Base-by-base conservation (phyloP, 257 asterid genomes). In the Solanum rostratum region DNA sequence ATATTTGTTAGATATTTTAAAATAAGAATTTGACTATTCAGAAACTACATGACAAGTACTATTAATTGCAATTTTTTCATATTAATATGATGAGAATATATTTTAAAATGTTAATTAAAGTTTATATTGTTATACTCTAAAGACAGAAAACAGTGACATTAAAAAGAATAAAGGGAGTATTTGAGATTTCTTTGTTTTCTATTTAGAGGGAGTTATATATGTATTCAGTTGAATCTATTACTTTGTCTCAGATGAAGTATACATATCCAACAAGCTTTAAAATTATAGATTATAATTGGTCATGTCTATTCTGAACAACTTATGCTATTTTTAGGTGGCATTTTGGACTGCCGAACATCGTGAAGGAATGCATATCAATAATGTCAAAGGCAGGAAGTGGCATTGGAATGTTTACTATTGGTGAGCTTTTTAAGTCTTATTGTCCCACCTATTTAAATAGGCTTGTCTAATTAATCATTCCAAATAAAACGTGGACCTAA, bases 311-410 rank as follows among this genome's bases (percentile, higher is more conserved):
- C 5, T 1, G 0, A 2, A 20, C 6, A 43, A 73, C 7, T 43
- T 19, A 43, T 16, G 10, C 8, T 30, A 29, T 53, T 33, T 82
- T 71, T 39, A 94, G 99, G 91, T 95, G 97, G 97, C 66, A 91
- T 84, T 68, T 94, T 14, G 84, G 86, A 43, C 88, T 94, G 96
- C 97, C 97, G 0, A 63, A 83, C 85, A 88, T 93, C 49, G 83
- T 92, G 78, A 91, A 92, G 74, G 98, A 95, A 49, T 94, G 95
- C 13, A 89, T 94, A 43, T 41, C 88, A 81, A 91, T 95, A 37
- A 91, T 95, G 96, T 91, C 96, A 49, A 95, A 81, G 83, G 98
- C 93, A 10, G 98, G 98, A 39, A 87, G 92, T 59, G 96, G 98
- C 30, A 89, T 92, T 33, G 88, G 95, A 76, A 95, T 95, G 98